Evolutionary conservation across 2,329 filamentous ascomycete genomes (phyloP).

Genomic region (Colletotrichum chrysophilum): DNA sequence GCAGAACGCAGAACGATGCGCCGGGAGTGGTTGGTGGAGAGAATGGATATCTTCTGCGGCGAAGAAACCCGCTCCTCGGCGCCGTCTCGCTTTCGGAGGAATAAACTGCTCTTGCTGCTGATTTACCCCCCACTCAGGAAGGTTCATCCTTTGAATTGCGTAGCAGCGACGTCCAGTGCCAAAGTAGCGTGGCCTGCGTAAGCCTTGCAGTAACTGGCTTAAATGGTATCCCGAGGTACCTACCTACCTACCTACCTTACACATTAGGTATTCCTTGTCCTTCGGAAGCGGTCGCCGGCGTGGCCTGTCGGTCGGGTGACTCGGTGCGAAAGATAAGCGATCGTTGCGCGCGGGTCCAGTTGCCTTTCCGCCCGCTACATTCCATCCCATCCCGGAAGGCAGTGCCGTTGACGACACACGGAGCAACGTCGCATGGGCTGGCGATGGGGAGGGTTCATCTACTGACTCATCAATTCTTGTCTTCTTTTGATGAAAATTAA

Average conservation of each 20-base stretch:
- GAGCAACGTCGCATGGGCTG: background rate
- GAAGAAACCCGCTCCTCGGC: background rate
- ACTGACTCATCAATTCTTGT: background rate
- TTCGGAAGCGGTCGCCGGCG: constrained; percentile 7
- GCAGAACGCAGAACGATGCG: background rate
- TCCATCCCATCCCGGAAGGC: background rate
- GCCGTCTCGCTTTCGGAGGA: background rate
- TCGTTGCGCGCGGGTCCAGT: background rate
- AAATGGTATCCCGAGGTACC: background rate
- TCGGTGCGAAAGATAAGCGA: constrained; percentile 17
- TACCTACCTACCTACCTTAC: background rate
- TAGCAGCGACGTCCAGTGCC: background rate
- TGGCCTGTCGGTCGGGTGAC: constrained; percentile 12
- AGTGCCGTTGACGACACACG: background rate
- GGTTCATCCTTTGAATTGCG: background rate
- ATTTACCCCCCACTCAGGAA: background rate
- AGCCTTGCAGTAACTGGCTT: background rate
- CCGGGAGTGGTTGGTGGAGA: background rate
- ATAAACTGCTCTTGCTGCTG: background rate
- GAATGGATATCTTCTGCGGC: background rate
- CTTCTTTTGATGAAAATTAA: background rate
- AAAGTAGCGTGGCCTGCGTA: background rate
- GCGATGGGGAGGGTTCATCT: background rate
- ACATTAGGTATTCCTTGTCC: background rate
- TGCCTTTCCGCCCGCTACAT: background rate